Evolutionary conservation across 257 asterid species (phyloP).

Genomic region (Nicotiana paniculata): DNA sequence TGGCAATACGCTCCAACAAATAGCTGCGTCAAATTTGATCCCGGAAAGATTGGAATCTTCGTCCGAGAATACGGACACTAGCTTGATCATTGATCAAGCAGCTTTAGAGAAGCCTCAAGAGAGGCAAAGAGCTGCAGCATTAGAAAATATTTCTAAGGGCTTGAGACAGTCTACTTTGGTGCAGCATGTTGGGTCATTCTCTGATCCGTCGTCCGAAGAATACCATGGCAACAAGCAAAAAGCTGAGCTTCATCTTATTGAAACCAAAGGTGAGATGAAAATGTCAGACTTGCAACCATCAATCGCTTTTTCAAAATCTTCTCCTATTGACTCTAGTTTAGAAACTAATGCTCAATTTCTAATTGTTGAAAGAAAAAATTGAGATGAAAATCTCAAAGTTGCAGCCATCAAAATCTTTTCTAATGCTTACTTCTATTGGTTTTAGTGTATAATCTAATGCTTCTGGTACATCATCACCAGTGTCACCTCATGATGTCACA

Average conservation of each 20-base stretch:
- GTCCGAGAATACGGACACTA: slow-evolving; percentile 6
- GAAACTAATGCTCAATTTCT: slow-evolving; percentile 8
- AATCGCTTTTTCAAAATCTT: slow-evolving; percentile 27
- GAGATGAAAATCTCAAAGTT: slow-evolving; percentile 4
- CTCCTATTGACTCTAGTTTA: not conserved
- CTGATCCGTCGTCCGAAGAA: slow-evolving; percentile 23
- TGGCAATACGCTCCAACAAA: slow-evolving; percentile 19
- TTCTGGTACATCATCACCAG: slow-evolving; percentile 24
- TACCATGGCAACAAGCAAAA: slow-evolving; percentile 21
- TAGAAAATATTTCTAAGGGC: slow-evolving; percentile 28
- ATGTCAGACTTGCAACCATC: not conserved
- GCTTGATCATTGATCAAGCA: slow-evolving; percentile 6
- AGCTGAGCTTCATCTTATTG: not conserved
- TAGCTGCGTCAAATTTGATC: slow-evolving; percentile 24
- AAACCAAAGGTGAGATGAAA: slow-evolving; percentile 5
- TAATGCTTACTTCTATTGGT: slow-evolving; percentile 13
- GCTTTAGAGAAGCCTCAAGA: slow-evolving; percentile 32
- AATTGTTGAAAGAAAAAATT: slow-evolving; percentile 12
- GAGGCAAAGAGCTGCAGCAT: slow-evolving; percentile 24
- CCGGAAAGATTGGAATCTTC: slow-evolving; percentile 26
- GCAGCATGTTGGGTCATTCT: slow-evolving; percentile 21
- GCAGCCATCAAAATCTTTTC: slow-evolving; percentile 13
- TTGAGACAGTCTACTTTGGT: slow-evolving; percentile 20
- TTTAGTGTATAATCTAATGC: slow-evolving; percentile 1
- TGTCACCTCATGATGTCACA: slow-evolving; percentile 27